phyloP scores from a whole-genome alignment of 345 rosid genomes.

The Aquilaria malaccensis region DNA sequence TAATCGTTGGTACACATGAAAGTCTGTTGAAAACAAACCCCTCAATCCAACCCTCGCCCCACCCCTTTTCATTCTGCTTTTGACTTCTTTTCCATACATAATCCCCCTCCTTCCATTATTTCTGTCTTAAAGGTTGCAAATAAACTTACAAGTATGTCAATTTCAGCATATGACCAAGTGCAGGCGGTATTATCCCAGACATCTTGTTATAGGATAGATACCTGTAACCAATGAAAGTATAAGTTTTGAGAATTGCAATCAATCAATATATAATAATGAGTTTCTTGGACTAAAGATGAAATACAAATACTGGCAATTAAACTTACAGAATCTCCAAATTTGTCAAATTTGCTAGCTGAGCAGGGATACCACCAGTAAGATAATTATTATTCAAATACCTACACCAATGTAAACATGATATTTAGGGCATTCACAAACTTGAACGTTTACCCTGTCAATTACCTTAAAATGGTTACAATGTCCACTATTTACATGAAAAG shows the following conservation, averaged over 20 bases:
- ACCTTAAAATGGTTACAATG: not conserved
- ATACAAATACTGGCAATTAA: too few species aligned
- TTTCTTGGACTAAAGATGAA: not conserved
- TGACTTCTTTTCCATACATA: too few species aligned
- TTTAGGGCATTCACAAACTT: not conserved
- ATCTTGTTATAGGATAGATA: constrained; percentile 83
- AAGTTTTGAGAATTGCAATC: not conserved
- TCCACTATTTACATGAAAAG: too few species aligned
- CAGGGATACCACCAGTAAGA: constrained; percentile 89
- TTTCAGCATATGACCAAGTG: constrained; percentile 66
- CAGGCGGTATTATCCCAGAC: constrained; percentile 68
- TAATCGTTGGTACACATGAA: too few species aligned
- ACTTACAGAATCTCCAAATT: constrained; percentile 90
- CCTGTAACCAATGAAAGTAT: constrained; percentile 32
- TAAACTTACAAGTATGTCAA: constrained; percentile 74
- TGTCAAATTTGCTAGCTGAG: constrained; percentile 83
- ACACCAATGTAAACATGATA: constrained; percentile 10
- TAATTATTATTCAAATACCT: constrained; percentile 89
- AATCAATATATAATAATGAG: not conserved
- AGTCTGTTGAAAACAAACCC: too few species aligned
- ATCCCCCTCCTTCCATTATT: too few species aligned
- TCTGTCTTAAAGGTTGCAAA: not conserved
- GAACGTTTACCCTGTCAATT: too few species aligned
- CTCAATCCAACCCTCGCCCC: too few species aligned
- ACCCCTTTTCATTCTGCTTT: too few species aligned